Evolutionary conservation across 148 eudicot genomes (phyloP).

Genomic region (Fagopyrum homotropicum): DNA sequence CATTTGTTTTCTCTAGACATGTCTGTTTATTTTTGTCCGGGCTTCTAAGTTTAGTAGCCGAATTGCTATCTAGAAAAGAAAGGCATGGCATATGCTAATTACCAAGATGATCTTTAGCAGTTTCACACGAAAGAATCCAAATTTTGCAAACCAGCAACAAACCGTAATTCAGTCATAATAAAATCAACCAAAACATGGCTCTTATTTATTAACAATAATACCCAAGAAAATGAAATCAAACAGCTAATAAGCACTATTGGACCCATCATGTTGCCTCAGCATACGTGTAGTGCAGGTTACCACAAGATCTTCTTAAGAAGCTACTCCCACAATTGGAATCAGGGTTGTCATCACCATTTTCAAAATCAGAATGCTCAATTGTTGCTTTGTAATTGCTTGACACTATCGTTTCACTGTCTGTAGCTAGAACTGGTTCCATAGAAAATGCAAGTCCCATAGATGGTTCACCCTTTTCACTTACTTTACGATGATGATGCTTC

Average conservation of each 20-base stretch:
- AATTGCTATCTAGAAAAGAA: too few relatives aligned
- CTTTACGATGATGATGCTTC: conserved; percentile 49
- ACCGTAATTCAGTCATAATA: not conserved
- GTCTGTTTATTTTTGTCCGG: too few relatives aligned
- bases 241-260: not conserved
- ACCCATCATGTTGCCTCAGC: conserved; percentile 45
- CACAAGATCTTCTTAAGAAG: conserved; percentile 47
- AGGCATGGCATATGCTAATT: not conserved
- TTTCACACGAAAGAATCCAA: not conserved
- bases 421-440: conserved; percentile 19
- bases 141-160: not conserved
- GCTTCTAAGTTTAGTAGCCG: too few relatives aligned
- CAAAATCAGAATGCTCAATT: conserved; percentile 31
- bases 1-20: too few relatives aligned
- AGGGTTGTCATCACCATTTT: conserved; percentile 24
- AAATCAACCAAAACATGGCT: not conserved
- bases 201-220: not conserved
- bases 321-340: conserved; percentile 57
- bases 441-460: conserved; percentile 17
- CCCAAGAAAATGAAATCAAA: not conserved
- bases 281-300: conserved; percentile 47
- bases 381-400: conserved; percentile 24
- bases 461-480: conserved; percentile 28
- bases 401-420: not conserved
- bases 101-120: not conserved